Conservation (phyloP, 2,329 filamentous ascomycete genomes). For the Triangularia setosa region DNA sequence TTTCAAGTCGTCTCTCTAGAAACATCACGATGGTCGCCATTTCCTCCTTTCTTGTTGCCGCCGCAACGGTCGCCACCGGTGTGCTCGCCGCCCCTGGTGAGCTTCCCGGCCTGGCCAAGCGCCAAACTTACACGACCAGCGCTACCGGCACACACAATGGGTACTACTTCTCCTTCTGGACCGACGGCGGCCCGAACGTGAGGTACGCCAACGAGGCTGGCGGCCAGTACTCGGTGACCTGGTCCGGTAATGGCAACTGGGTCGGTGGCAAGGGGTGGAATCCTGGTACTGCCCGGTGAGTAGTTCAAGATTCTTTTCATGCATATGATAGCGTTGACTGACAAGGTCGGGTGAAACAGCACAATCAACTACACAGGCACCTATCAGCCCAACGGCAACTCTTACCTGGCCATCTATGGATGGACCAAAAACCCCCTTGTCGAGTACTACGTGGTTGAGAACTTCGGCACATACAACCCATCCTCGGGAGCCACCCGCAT, state of each 20-base stretch:
- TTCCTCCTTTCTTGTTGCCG: slow-evolving; percentile 36
- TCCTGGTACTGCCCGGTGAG: slow-evolving; percentile 34
- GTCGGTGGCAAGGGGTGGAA: slow-evolving; percentile 50
- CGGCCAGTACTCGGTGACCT: slow-evolving; percentile 48
- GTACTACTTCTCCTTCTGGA: slow-evolving; percentile 60
- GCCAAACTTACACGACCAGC: slow-evolving; percentile 40
- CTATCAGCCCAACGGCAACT: slow-evolving; percentile 46
- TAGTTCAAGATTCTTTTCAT: background rate
- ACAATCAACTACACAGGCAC: slow-evolving; percentile 47
- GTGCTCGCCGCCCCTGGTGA: slow-evolving; percentile 37
- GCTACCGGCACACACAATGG: slow-evolving; percentile 51
- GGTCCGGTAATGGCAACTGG: slow-evolving; percentile 47
- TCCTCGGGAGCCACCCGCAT: slow-evolving; percentile 32
- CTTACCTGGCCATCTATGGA: slow-evolving; percentile 42
- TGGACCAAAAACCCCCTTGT: slow-evolving; percentile 33
- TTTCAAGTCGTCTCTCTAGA: background rate
- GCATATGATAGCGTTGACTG: background rate
- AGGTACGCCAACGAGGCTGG: slow-evolving; percentile 52
- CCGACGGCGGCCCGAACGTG: slow-evolving; percentile 47
- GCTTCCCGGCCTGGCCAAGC: slow-evolving; percentile 32
- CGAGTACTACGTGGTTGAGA: slow-evolving; percentile 37
- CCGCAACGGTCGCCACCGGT: slow-evolving; percentile 30
- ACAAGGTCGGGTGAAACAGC: slow-evolving; percentile 28
- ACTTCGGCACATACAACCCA: slow-evolving; percentile 42
- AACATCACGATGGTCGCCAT: slow-evolving; percentile 37